Conservation (phyloP, 164 flowering plant genomes). For the Litsea cubeba region DNA sequence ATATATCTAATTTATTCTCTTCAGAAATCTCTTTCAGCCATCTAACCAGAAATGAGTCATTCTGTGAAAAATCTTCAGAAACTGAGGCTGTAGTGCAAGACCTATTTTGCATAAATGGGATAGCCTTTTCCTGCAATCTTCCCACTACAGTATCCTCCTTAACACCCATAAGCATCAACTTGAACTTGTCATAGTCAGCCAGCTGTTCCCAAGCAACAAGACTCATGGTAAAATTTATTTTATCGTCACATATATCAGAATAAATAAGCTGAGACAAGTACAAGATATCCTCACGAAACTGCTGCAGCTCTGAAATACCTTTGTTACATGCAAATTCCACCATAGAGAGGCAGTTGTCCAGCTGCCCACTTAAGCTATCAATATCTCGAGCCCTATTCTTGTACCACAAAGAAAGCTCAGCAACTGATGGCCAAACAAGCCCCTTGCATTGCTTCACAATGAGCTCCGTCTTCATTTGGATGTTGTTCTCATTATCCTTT, state of each 20-base stretch:
- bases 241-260: constrained; percentile 47
- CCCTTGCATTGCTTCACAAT: constrained; percentile 51
- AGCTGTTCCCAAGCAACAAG: constrained; percentile 69
- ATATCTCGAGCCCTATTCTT: constrained; percentile 74
- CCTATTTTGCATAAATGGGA: constrained; percentile 70
- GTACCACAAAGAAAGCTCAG: constrained; percentile 75
- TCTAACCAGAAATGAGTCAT: constrained; percentile 67
- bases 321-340: constrained; percentile 71
- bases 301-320: constrained; percentile 67
- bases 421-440: constrained; percentile 67
- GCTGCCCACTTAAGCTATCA: constrained; percentile 78
- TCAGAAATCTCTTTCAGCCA: constrained; percentile 83
- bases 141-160: constrained; percentile 60
- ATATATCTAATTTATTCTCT: constrained; percentile 65
- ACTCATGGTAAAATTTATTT: constrained; percentile 41
- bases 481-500: constrained; percentile 25
- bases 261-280: constrained; percentile 74
- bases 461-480: constrained; percentile 62
- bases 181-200: constrained; percentile 89
- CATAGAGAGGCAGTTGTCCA: constrained; percentile 74
- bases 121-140: constrained; percentile 48
- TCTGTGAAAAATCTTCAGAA: constrained; percentile 18
- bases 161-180: constrained; percentile 66
- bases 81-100: constrained; percentile 2
- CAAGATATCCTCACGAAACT: constrained; percentile 53